These are phyloP conservation scores for Quercus phellos DNA, from an alignment of 331 rosid genomes.

Conservation along the genomic window DNA sequence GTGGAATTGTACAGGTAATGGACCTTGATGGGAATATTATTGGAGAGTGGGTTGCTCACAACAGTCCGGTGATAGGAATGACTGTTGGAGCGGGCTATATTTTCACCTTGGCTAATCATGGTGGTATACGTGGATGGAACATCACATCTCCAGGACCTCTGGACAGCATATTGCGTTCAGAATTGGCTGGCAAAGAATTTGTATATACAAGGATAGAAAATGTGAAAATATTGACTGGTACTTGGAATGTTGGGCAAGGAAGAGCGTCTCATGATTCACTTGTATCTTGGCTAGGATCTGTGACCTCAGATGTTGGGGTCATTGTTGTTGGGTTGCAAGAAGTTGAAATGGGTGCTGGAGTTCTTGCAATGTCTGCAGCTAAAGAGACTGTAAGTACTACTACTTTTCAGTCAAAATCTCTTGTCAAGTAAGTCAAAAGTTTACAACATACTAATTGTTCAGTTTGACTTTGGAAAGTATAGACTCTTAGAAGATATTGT, in stretches of 20 bases:
- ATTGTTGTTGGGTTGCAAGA: constrained; percentile 98
- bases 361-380: constrained; percentile 98
- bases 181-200: constrained; percentile 80
- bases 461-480: background rate
- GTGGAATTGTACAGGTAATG: constrained; percentile 75
- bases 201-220: constrained; percentile 71
- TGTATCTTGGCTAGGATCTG: constrained; percentile 83
- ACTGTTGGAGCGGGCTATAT: constrained; percentile 67
- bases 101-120: constrained; percentile 82
- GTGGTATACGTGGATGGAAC: constrained; percentile 95
- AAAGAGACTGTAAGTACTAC: constrained; percentile 79
- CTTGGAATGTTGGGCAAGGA: constrained; percentile 99
- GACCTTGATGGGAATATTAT: constrained; percentile 78
- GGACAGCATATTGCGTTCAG: constrained; percentile 65
- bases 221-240: constrained; percentile 72
- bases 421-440: background rate
- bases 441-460: background rate
- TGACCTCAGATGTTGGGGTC: constrained; percentile 66
- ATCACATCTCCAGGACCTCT: constrained; percentile 82
- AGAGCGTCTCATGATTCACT: constrained; percentile 92
- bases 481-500: background rate
- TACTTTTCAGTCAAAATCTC: background rate
- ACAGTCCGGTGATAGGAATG: constrained; percentile 67
- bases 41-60: constrained; percentile 86
- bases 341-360: constrained; percentile 99